phyloP scores from a whole-genome alignment of 1,284 basidiomycete genomes.

The Puccinia coronata region DNA sequence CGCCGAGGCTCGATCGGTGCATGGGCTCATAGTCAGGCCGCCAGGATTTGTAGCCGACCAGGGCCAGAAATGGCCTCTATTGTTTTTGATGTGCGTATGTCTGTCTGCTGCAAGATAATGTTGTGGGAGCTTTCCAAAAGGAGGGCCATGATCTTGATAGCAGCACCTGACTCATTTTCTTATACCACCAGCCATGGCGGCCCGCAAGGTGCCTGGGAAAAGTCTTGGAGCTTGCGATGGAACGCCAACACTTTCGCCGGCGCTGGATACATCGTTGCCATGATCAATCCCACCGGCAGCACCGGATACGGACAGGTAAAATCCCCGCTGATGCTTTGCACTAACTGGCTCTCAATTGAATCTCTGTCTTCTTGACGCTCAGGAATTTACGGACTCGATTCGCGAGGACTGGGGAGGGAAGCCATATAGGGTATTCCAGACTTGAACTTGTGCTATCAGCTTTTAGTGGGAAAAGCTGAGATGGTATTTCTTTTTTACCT shows the following conservation, averaged over 20 bases:
- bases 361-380: background rate
- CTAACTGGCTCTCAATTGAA: background rate
- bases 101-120: background rate
- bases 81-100: slow-evolving; percentile 36
- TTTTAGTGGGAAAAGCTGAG: background rate
- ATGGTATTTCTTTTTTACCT: background rate
- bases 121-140: slow-evolving; percentile 51
- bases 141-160: slow-evolving; percentile 48
- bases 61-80: slow-evolving; percentile 43
- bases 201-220: slow-evolving; percentile 55
- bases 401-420: slow-evolving; percentile 55
- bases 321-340: background rate
- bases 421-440: slow-evolving; percentile 52
- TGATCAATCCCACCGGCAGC: slow-evolving; percentile 54
- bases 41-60: slow-evolving; percentile 23
- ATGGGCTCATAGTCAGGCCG: slow-evolving; percentile 38
- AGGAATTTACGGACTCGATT: slow-evolving; percentile 53
- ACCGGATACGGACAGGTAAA: slow-evolving; percentile 54
- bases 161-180: background rate
- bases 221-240: slow-evolving; percentile 55
- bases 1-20: slow-evolving; percentile 18
- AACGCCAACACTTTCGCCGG: slow-evolving; percentile 53
- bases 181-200: slow-evolving; percentile 53
- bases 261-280: slow-evolving; percentile 53
- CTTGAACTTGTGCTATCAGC: background rate